Base-by-base conservation (phyloP, 768 basidiomycete species). In the Pisolithus sp. region DNA sequence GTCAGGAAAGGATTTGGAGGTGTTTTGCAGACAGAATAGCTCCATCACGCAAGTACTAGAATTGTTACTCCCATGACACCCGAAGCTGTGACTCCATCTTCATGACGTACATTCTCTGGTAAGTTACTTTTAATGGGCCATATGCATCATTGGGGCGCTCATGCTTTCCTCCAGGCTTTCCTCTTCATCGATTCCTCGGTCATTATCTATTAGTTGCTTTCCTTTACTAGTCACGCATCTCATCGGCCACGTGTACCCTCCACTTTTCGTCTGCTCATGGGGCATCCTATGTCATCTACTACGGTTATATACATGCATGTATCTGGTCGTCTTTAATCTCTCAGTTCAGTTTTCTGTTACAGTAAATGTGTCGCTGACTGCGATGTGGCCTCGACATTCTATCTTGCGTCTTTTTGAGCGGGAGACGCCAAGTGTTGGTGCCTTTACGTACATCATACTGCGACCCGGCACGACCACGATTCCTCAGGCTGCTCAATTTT, bases 1-100 rank as follows among this genome's bases (percentile, higher is more conserved):
- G 84, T 87, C 83, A 31, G 83, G 88, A n/a, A 81, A 82, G 51
- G 93, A 95, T 60, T 69, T 98, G 54, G 84, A 89, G 62, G 68
- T 86, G 60, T 80, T 89, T 30, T 94, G 92, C 64, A 81, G 83
- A 57, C 93, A 96, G 67, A 98, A 96, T 60, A 93, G 92, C 62
- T 76, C 88, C 13, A 82, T 97, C 36, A 79, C 89, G 3, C 71
- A 82, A 31, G 80, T 93, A 50, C 75, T 95, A 43, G 79, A 83
- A 47, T 76, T 78, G 55, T 65, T 89, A 43, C 79, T 81, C 75
- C 78, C 12, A 75, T 74, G 12, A 62, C 71, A 37, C 69, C 76
- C 42, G 77, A 74, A 53, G 68, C 68, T 49, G 65, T 64, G 36
- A 60, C 60, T 17, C 56, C 61, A 43, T 62, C 60, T 51, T 54